Percentiles rank a stretch among this genome's conserved stretches.
These are phyloP conservation scores for Trametes gibbosa DNA, from an alignment of 768 basidiomycete genomes.

Conservation along the genomic window DNA sequence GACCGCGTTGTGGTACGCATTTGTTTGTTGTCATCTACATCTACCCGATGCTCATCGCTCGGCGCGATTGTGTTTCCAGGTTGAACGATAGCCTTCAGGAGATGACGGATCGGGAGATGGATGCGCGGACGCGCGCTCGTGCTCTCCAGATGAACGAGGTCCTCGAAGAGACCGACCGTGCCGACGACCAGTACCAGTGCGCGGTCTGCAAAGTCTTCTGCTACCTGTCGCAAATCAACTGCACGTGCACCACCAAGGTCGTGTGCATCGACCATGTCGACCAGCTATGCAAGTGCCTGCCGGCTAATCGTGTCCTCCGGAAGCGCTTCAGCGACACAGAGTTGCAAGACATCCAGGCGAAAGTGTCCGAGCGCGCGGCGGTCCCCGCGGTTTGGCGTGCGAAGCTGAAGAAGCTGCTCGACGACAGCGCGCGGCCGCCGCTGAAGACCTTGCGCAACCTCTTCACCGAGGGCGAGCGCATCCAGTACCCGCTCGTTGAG, in stretches of 20 bases:
- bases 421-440: slow-evolving; percentile 66
- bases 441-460: slow-evolving; percentile 78
- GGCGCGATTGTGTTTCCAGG: slow-evolving; percentile 61
- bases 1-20: slow-evolving; percentile 80
- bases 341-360: slow-evolving; percentile 61
- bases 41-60: neutral
- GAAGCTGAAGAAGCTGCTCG: slow-evolving; percentile 65
- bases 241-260: slow-evolving; percentile 73
- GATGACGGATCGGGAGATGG: slow-evolving; percentile 85
- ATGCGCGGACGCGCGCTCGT: slow-evolving; percentile 62
- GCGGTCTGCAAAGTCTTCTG: slow-evolving; percentile 89
- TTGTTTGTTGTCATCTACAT: neutral
- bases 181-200: slow-evolving; percentile 97
- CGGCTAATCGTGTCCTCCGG: slow-evolving; percentile 59
- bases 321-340: slow-evolving; percentile 82
- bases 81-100: slow-evolving; percentile 78
- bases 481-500: slow-evolving; percentile 72
- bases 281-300: slow-evolving; percentile 66
- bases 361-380: slow-evolving; percentile 68
- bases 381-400: slow-evolving; percentile 73
- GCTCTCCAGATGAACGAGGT: slow-evolving; percentile 59
- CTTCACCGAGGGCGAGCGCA: slow-evolving; percentile 87
- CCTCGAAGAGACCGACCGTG: slow-evolving; percentile 74
- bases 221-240: slow-evolving; percentile 91
- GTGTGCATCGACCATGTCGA: slow-evolving; percentile 85